Base-by-base conservation (phyloP, 257 asterid genomes). In the Salvia hispanica region DNA sequence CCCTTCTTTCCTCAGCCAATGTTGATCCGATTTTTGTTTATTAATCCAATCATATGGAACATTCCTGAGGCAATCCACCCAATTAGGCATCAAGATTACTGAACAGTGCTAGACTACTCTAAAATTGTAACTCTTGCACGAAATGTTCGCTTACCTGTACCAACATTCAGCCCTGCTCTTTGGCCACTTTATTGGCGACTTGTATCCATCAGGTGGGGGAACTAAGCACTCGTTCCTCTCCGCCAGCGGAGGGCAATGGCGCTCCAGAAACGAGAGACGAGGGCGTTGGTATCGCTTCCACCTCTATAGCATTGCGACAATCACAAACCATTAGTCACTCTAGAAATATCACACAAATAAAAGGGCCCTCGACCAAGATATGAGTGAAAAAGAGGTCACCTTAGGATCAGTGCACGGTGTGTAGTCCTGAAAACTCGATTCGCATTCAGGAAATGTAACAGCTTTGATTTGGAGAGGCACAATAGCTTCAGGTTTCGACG, bases 201-300 rank as follows among this genome's bases (percentile, higher is more conserved):
- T 82, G 53, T 92, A 92, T 42, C 98, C 97, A 73, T 86, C 78
- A 25, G 98, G 98, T 7, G 97, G 97, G 0, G 95, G 97, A 68
- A 92, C 72, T 73, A 92, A 76, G 79, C 98, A 92, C 61, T 86
- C 96, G 69, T 79, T 78, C 80, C 79, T 88, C 76, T 90, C 97
- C 44, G 70, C 82, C 3, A 64, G 70, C 3, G 97, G 96, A 72
- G 98, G 98, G 79, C 98, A 92, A 77, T 92, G 97, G 25, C 97
- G 86, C 77, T 92, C 98, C 56, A 88, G 60, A 58, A 87, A 89
- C 31, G 88, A 65, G 52, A 91, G 85, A 3, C 96, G 81, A 69
- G 81, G 89, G 69, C 73, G 46, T 53, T 80, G 72, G 43, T 74
- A 91, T 82, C 79, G 85, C 79, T 63, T 88, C 97, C 97, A 91